Conservation (phyloP, 2,329 filamentous ascomycete genomes). For the Cercospora canescens region DNA sequence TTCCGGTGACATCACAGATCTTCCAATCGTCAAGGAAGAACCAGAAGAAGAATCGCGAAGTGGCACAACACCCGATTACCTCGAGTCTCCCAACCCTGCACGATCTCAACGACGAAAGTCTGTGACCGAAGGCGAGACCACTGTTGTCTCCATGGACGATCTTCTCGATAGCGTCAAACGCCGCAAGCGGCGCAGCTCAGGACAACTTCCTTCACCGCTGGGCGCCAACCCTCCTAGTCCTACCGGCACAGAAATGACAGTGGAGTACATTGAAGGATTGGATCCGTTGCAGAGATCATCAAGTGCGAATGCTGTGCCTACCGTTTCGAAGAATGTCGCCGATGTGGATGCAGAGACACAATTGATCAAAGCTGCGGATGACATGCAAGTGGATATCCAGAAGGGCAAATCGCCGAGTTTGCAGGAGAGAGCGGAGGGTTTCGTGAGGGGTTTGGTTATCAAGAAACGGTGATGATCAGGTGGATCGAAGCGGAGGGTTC, state of each 20-base stretch:
- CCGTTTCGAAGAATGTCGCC: background rate
- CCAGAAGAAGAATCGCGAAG: background rate
- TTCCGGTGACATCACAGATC: constrained; percentile 16
- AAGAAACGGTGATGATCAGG: constrained; percentile 10
- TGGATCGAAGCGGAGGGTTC: background rate
- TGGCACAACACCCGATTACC: constrained; percentile 14
- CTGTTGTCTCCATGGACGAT: constrained; percentile 31
- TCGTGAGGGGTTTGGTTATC: constrained; percentile 23
- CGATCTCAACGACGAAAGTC: constrained; percentile 7
- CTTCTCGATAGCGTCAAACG: constrained; percentile 30
- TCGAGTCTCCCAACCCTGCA: constrained; percentile 20
- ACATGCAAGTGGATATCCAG: constrained; percentile 29
- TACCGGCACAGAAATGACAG: background rate
- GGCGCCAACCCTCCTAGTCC: constrained; percentile 27
- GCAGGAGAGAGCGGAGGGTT: constrained; percentile 22
- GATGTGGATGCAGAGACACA: background rate
- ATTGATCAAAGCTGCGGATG: constrained; percentile 27
- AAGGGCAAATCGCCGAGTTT: constrained; percentile 14
- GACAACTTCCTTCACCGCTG: constrained; percentile 27
- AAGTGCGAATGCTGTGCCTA: background rate
- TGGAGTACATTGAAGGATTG: background rate
- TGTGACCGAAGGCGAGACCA: constrained; percentile 22
- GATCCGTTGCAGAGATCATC: background rate
- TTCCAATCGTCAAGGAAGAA: background rate
- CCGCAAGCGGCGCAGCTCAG: constrained; percentile 29